Evolutionary conservation across 495 filamentous ascomycete species (phyloP).

Genomic region (Echria macrotheca): DNA sequence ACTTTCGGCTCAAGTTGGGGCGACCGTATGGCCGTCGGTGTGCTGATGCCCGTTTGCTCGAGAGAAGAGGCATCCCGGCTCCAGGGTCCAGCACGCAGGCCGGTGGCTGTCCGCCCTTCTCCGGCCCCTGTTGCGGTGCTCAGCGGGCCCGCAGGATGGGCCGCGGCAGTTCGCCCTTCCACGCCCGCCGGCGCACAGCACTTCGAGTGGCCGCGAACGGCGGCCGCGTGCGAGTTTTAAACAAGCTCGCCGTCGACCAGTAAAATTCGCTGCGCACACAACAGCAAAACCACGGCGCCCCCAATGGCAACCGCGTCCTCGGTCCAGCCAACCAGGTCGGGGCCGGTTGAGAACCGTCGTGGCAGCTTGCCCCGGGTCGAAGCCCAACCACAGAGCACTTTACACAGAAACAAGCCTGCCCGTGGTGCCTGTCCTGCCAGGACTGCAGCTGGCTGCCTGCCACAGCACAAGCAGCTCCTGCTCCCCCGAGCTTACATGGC

Average conservation of each 20-base stretch:
- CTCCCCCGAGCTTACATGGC: conserved; percentile 9
- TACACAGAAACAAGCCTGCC: neutral
- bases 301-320: conserved; percentile 11
- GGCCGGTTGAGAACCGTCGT: neutral
- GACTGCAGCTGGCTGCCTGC: conserved; percentile 13
- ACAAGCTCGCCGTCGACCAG: conserved; percentile 19
- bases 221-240: conserved; percentile 17
- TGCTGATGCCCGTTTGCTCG: too few relatives aligned
- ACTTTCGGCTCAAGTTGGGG: neutral
- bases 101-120: too few relatives aligned
- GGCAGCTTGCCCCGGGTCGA: conserved; percentile 11
- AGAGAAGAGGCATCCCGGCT: too few relatives aligned
- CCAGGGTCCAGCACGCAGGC: too few relatives aligned
- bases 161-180: conserved; percentile 9
- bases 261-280: conserved; percentile 11
- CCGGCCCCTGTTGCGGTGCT: too few relatives aligned
- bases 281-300: conserved; percentile 16
- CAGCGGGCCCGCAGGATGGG: too few relatives aligned
- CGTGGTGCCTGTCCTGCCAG: conserved; percentile 1
- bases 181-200: neutral
- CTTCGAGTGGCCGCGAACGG: conserved; percentile 3
- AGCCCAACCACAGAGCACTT: conserved; percentile 5
- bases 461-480: too few relatives aligned
- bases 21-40: too few relatives aligned
- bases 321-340: conserved; percentile 21